Conservation (phyloP, 345 rosid genomes). For the Brassica carinata region DNA sequence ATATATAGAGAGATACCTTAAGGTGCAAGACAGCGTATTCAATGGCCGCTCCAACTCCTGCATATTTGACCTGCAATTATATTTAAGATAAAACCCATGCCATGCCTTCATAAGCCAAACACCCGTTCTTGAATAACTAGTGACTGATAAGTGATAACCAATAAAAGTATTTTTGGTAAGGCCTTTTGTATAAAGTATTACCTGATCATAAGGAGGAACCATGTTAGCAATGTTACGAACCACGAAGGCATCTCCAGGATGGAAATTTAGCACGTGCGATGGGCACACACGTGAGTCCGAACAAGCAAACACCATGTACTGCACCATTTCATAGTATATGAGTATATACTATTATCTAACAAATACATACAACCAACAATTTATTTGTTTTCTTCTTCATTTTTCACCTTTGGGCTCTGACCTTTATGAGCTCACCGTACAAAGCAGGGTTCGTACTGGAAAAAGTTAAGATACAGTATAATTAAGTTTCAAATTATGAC, state of each 20-base stretch:
- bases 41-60: conserved; percentile 81
- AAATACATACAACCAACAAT: neutral
- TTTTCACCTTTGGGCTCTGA: conserved; percentile 80
- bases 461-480: neutral
- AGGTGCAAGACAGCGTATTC: conserved; percentile 95
- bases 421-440: conserved; percentile 79
- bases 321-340: conserved; percentile 27
- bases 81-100: neutral
- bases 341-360: neutral
- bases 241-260: conserved; percentile 95
- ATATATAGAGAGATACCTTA: conserved; percentile 47
- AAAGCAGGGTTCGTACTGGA: conserved; percentile 72
- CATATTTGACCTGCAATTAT: conserved; percentile 38
- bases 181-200: neutral
- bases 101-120: conserved; percentile 2
- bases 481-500: neutral
- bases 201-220: conserved; percentile 88
- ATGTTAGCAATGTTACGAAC: conserved; percentile 88
- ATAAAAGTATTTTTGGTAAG: neutral
- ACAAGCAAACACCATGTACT: conserved; percentile 97
- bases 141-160: neutral
- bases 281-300: conserved; percentile 97
- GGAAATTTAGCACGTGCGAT: conserved; percentile 77
- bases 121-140: neutral
- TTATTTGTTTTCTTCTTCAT: neutral